Conservation (phyloP, 352 stramenopile genomes). For the Phytophthora boehmeriae region DNA sequence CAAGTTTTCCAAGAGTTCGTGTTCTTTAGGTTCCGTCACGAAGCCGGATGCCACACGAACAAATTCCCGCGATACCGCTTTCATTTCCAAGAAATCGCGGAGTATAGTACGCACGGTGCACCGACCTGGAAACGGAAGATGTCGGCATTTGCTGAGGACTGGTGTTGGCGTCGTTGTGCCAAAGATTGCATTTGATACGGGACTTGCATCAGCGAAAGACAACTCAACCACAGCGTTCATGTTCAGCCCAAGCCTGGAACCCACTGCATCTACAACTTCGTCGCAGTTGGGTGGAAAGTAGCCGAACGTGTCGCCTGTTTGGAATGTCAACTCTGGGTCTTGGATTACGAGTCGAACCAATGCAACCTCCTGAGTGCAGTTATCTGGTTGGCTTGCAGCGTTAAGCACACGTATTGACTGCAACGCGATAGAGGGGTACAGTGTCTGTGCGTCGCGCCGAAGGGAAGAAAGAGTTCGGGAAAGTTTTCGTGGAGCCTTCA, state of each 20-base stretch:
- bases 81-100: conserved; percentile 91
- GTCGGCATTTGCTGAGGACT: conserved; percentile 12
- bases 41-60: conserved; percentile 61
- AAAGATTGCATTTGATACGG: neutral
- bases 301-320: conserved; percentile 88
- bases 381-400: neutral
- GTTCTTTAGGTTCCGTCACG: conserved; percentile 43
- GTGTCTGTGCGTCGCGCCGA: conserved; percentile 10
- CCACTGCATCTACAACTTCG: conserved; percentile 73
- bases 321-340: conserved; percentile 61
- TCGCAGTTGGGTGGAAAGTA: conserved; percentile 79
- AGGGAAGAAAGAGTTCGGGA: neutral
- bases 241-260: conserved; percentile 71
- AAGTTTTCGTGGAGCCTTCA: neutral
- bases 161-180: neutral
- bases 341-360: conserved; percentile 59
- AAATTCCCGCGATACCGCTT: conserved; percentile 63
- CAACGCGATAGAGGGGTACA: conserved; percentile 10
- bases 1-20: conserved; percentile 50
- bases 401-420: conserved; percentile 13
- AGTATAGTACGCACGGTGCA: conserved; percentile 90
- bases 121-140: conserved; percentile 89
- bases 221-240: conserved; percentile 85
- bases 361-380: conserved; percentile 26
- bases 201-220: conserved; percentile 27